These are phyloP conservation scores for Saturnispora galanensis DNA, from an alignment of 805 yeast genomes.

Conservation along the genomic window DNA sequence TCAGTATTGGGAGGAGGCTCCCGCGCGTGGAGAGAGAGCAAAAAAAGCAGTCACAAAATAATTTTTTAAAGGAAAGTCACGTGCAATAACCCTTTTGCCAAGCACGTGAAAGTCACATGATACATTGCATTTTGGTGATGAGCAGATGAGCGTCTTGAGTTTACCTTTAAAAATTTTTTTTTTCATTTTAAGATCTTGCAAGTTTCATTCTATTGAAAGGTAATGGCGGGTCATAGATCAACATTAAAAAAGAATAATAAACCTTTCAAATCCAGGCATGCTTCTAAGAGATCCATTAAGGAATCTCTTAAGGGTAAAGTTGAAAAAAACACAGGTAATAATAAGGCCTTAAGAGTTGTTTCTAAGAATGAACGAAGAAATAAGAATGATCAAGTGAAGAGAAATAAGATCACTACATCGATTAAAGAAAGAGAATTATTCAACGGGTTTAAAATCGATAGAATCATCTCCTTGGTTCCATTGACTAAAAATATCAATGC, in stretches of 20 bases:
- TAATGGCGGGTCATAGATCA: conserved; percentile 75
- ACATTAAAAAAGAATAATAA: conserved; percentile 79
- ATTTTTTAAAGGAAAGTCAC: background rate
- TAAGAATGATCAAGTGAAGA: conserved; percentile 64
- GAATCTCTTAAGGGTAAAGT: conserved; percentile 79
- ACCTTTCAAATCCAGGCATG: conserved; percentile 84
- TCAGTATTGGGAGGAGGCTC: background rate
- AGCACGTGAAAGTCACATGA: conserved; percentile 7
- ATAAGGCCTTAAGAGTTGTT: conserved; percentile 30
- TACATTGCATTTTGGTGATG: background rate
- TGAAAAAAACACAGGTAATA: conserved; percentile 42
- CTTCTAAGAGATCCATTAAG: conserved; percentile 80
- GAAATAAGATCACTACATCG: conserved; percentile 54
- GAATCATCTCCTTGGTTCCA: conserved; percentile 72
- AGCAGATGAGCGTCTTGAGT: background rate
- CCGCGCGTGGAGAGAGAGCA: background rate
- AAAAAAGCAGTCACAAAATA: conserved; percentile 5
- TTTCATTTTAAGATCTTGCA: background rate
- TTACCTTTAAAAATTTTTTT: background rate
- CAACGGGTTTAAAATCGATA: conserved; percentile 60
- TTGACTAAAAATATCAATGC: conserved; percentile 63
- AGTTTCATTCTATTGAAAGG: background rate
- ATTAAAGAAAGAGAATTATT: conserved; percentile 58
- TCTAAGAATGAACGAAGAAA: conserved; percentile 65
- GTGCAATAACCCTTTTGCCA: background rate